Base-by-base conservation (phyloP, 2,329 filamentous ascomycete species). In the Metarhizium humberi region DNA sequence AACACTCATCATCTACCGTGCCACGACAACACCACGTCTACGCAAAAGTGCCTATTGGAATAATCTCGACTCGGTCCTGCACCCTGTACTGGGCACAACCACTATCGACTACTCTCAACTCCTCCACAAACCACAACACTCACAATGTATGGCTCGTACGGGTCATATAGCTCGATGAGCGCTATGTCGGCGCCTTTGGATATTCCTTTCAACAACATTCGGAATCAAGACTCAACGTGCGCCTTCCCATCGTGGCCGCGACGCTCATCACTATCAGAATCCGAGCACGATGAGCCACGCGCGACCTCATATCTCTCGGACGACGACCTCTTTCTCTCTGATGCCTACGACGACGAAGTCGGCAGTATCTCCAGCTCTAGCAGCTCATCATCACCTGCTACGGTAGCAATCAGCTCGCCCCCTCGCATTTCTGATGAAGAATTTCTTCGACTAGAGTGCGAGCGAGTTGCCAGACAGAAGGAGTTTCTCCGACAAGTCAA, bases 231-330 rank as follows among this genome's bases (percentile, higher is more conserved):
- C 61, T 66, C 71, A 32, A 69, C 69, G 42, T 82, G 80, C 69
- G 80, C 80, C 30, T 83, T 77, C 60, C 80, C 80, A 32, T 81
- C 78, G 29, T 84, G 80, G 80, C 79, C 80, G 30, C 75, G 79
- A 56, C 74, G 80, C 46, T 71, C 75, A 16, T 80, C 78, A 43
- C 74, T 83, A 57, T 72, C 71, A 52, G 71, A 74, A 60, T 69
- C 69, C 54, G 67, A 71, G 61, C 64, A 65, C 54, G 67, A 69
- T 57, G 68, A 73, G 61, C 69, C 74, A 60, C 75, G 76, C 57
- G 75, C 79, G 18, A 77, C 78, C 3, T 80, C 79, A 0, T 82
- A 77, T 68, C 74, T 85, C 59, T 83, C 81, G 46, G 82, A 86
- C 71, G 82, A 85, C 69, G 82, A 85, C 62, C 77, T 85, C 55